Conservation (phyloP, 306 rosid species). For the Cucurbita maxima region DNA sequence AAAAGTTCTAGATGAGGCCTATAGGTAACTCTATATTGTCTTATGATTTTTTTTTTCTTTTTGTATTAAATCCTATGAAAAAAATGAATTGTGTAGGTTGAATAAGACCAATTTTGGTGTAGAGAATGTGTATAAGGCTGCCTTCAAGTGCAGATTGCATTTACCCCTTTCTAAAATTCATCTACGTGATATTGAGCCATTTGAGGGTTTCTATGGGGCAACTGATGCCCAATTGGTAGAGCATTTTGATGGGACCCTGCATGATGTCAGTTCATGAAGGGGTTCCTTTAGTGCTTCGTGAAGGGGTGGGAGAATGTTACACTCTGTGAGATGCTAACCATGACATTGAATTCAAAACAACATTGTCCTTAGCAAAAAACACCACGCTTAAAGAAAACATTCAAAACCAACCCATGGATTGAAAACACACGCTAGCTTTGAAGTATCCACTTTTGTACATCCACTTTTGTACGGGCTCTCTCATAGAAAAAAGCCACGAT, state of each 20-base stretch:
- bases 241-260: background rate
- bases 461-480: too few relatives aligned
- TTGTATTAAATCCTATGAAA: background rate
- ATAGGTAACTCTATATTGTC: conserved; percentile 31
- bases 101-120: background rate
- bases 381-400: too few relatives aligned
- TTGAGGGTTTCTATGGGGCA: background rate
- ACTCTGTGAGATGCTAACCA: background rate
- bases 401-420: too few relatives aligned
- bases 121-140: background rate
- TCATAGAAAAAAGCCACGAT: too few relatives aligned
- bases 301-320: background rate
- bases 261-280: background rate
- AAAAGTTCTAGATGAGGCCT: conserved; percentile 72
- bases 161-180: background rate
- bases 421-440: too few relatives aligned
- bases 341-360: background rate
- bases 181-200: background rate
- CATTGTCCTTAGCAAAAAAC: background rate
- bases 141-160: background rate
- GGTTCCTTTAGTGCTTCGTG: background rate
- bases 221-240: background rate
- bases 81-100: background rate
- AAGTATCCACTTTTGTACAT: too few relatives aligned
- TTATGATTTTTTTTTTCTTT: conserved; percentile 4